Evolutionary conservation across 1,139 yeast genomes (phyloP).

Genomic region (Magnusiomyces tetraspermus): DNA sequence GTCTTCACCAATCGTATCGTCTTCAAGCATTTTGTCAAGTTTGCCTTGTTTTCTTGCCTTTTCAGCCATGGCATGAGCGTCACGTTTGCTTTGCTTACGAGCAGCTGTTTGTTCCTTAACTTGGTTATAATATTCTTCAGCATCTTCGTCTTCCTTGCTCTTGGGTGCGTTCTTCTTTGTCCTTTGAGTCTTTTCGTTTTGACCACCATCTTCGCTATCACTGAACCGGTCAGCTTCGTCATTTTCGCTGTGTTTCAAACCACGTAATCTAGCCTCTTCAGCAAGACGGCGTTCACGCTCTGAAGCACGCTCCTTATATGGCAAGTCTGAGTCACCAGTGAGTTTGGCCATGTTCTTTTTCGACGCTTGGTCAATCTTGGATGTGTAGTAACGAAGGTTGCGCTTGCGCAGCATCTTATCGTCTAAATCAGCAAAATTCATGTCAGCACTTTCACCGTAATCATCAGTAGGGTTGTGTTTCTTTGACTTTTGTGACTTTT

Average conservation of each 20-base stretch:
- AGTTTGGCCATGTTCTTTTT: constrained; percentile 45
- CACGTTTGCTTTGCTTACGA: constrained; percentile 46
- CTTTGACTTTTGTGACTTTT: constrained; percentile 30
- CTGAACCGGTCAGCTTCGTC: constrained; percentile 39
- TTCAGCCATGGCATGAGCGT: constrained; percentile 63
- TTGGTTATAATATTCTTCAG: constrained; percentile 41
- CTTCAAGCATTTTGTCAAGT: constrained; percentile 46
- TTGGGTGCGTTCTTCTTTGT: constrained; percentile 45
- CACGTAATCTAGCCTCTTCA: constrained; percentile 85
- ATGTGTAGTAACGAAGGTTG: constrained; percentile 88
- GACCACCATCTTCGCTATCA: constrained; percentile 41
- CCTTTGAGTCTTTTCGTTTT: constrained; percentile 28
- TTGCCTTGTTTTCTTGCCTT: constrained; percentile 82
- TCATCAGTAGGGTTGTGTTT: constrained; percentile 35
- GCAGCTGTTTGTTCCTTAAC: constrained; percentile 42
- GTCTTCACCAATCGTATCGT: constrained; percentile 54
- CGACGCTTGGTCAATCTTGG: constrained; percentile 71
- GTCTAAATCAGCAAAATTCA: constrained; percentile 73
- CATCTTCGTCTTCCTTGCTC: constrained; percentile 30
- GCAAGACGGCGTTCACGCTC: constrained; percentile 80
- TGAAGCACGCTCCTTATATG: constrained; percentile 81
- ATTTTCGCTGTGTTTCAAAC: constrained; percentile 50
- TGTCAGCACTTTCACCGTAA: constrained; percentile 48
- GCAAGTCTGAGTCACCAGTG: constrained; percentile 83
- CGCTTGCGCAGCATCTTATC: constrained; percentile 77